Evolutionary conservation across 805 yeast genomes (phyloP).

Genomic region (Candida boleticola): DNA sequence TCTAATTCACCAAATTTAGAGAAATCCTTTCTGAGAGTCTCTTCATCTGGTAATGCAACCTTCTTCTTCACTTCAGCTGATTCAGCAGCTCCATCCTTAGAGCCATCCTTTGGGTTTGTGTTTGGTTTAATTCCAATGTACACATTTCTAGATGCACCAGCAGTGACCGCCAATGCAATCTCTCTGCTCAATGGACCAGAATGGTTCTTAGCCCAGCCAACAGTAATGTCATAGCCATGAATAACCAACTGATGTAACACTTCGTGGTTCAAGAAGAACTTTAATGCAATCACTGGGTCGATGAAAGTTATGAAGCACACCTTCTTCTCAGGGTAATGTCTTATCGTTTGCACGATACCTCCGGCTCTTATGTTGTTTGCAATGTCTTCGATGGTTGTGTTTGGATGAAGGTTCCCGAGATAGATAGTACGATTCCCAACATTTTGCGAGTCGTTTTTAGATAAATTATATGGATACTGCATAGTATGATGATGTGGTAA

Average conservation of each 20-base stretch:
- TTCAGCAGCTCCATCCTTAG: neutral
- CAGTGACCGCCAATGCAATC: constrained; percentile 60
- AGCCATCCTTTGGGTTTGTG: constrained; percentile 13
- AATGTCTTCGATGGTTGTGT: constrained; percentile 66
- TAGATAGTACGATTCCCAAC: constrained; percentile 66
- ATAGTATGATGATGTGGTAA: neutral
- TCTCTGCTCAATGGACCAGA: constrained; percentile 60
- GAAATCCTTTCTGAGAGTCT: constrained; percentile 57
- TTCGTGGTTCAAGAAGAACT: constrained; percentile 60
- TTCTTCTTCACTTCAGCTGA: neutral
- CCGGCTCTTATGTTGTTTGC: constrained; percentile 74
- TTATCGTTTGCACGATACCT: constrained; percentile 65
- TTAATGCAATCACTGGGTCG: constrained; percentile 61
- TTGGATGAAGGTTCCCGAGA: constrained; percentile 63
- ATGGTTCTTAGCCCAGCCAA: constrained; percentile 71
- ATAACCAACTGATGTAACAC: constrained; percentile 55
- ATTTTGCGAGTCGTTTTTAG: constrained; percentile 27
- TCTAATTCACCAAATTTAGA: constrained; percentile 67
- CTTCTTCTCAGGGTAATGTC: constrained; percentile 48
- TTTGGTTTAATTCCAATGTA: constrained; percentile 61
- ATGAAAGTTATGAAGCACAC: constrained; percentile 71
- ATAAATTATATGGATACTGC: neutral
- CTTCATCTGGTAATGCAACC: constrained; percentile 32
- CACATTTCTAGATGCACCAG: constrained; percentile 75
- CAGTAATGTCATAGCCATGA: constrained; percentile 59